Conservation (phyloP, 1,139 yeast genomes). For the Waltiozyma solani region DNA sequence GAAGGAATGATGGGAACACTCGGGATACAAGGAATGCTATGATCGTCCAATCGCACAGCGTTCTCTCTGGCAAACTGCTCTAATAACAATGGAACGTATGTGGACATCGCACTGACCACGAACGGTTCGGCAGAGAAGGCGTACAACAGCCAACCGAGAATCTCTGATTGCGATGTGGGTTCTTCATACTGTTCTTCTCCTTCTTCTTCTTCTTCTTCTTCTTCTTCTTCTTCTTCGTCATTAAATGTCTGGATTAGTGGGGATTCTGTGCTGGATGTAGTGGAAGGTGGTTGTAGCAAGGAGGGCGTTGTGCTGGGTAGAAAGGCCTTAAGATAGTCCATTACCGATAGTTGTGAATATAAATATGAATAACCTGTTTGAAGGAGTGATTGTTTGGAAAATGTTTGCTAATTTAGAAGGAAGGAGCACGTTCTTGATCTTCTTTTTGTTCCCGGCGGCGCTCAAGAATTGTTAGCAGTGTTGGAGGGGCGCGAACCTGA, state of each 20-base stretch:
- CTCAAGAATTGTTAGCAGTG: too few species aligned
- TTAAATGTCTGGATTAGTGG: too few species aligned
- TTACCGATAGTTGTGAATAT: too few species aligned
- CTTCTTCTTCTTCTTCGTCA: neutral
- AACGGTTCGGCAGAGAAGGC: constrained; percentile 70
- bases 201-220: neutral
- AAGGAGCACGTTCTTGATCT: too few species aligned
- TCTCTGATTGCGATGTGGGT: constrained; percentile 25
- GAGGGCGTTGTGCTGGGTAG: too few species aligned
- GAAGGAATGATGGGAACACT: constrained; percentile 22
- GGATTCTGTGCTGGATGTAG: neutral
- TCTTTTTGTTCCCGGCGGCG: too few species aligned
- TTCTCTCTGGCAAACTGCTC: constrained; percentile 59
- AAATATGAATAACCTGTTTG: too few species aligned
- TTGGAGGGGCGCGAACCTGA: too few species aligned
- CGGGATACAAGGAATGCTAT: constrained; percentile 16
- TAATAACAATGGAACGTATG: constrained; percentile 55
- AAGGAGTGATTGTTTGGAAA: too few species aligned
- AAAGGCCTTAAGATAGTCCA: neutral
- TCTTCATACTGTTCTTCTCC: neutral
- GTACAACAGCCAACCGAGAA: constrained; percentile 44
- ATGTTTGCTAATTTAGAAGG: too few species aligned
- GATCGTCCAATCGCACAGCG: constrained; percentile 48
- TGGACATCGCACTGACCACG: constrained; percentile 61
- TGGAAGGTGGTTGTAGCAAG: neutral